Conservation (phyloP, 371 early-diverging fungal species). For the Apophysomyces variabilis region DNA sequence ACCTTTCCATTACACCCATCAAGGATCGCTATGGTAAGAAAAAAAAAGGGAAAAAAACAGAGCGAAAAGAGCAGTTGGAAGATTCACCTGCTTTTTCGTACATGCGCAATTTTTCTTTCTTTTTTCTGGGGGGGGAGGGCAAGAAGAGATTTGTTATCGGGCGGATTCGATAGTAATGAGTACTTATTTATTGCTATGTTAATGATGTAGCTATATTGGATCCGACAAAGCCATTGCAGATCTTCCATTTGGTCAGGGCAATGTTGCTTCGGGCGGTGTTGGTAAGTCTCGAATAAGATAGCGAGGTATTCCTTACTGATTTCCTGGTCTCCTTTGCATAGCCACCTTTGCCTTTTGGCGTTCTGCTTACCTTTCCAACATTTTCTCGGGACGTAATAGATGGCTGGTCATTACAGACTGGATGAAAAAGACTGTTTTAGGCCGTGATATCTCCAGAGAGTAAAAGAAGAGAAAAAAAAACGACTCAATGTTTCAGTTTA, state of each 20-base stretch:
- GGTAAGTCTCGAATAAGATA: constrained; percentile 23
- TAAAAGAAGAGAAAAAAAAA: constrained; percentile 32
- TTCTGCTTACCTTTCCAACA: constrained; percentile 59
- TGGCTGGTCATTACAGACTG: constrained; percentile 81
- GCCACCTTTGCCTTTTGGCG: constrained; percentile 75
- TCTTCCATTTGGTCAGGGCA: constrained; percentile 73
- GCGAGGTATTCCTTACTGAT: not conserved
- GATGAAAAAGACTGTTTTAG: constrained; percentile 78
- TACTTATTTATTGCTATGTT: not conserved
- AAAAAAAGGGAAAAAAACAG: not conserved
- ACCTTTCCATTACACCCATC: constrained; percentile 77
- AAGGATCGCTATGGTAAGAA: constrained; percentile 77
- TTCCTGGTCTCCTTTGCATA: constrained; percentile 5
- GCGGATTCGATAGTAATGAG: too few relatives aligned
- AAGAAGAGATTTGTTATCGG: too few relatives aligned
- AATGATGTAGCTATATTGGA: constrained; percentile 71
- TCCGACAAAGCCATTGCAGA: constrained; percentile 87
- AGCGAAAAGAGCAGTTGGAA: too few relatives aligned
- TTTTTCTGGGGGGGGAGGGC: too few relatives aligned
- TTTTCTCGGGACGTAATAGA: constrained; percentile 77
- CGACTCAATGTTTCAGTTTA: not conserved
- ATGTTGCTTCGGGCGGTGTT: constrained; percentile 67
- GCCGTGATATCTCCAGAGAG: constrained; percentile 83
- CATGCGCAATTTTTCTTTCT: too few relatives aligned
- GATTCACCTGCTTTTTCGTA: too few relatives aligned